Evolutionary conservation across 805 yeast genomes (phyloP).

Genomic region (Zygosaccharomyces siamensis): DNA sequence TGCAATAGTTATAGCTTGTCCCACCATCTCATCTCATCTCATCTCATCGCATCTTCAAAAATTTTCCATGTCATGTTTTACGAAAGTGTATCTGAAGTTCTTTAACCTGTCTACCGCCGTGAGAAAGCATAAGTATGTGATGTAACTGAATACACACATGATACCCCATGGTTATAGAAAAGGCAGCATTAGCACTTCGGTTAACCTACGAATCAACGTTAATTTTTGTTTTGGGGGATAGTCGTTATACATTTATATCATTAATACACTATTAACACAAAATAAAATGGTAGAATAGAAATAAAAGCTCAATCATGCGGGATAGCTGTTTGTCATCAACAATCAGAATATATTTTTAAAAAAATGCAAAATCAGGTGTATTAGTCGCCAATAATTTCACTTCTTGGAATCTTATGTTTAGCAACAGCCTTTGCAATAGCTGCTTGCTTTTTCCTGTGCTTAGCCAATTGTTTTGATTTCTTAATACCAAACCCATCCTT

Average conservation of each 20-base stretch:
- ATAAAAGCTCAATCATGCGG: not conserved
- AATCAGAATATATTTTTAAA: not conserved
- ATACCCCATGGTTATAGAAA: not conserved
- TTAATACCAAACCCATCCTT: constrained; percentile 83
- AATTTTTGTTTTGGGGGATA: not conserved
- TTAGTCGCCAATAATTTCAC: constrained; percentile 21
- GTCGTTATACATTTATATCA: not conserved
- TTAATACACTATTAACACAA: not conserved
- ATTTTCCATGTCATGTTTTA: constrained; percentile 6
- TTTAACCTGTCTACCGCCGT: not conserved
- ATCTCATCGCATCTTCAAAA: constrained; percentile 14
- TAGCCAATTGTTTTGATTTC: constrained; percentile 52
- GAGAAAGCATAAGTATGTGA: not conserved
- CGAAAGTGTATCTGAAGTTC: constrained; percentile 1
- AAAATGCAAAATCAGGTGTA: not conserved
- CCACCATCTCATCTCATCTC: constrained; percentile 1
- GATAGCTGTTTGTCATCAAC: not conserved
- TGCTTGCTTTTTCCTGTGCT: constrained; percentile 37
- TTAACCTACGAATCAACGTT: not conserved
- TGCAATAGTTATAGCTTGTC: not conserved
- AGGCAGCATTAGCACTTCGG: no score
- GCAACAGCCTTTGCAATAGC: constrained; percentile 16
- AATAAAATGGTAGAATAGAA: not conserved
- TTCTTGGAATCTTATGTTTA: constrained; percentile 2
- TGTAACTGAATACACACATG: not conserved